Conservation (phyloP, 768 basidiomycete genomes). For the Pleurotus sapidus region DNA sequence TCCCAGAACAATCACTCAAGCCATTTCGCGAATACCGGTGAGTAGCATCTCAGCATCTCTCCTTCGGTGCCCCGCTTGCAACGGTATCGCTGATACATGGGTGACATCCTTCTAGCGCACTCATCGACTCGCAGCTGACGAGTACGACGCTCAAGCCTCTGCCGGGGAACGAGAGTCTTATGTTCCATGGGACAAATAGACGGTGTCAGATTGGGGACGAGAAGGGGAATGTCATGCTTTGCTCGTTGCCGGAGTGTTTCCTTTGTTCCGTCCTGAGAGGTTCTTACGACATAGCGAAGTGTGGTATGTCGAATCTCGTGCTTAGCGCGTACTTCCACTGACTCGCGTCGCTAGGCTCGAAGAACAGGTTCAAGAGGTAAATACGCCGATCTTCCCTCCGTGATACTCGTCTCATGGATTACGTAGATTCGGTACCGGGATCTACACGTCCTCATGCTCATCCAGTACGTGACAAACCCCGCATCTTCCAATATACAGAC, state of each 20-base stretch:
- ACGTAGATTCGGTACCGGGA: constrained; percentile 64
- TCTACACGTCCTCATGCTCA: constrained; percentile 41
- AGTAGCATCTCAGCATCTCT: background rate
- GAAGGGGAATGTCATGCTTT: constrained; percentile 40
- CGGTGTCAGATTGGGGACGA: constrained; percentile 58
- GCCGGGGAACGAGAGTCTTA: constrained; percentile 50
- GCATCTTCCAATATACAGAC: background rate
- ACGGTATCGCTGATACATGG: background rate
- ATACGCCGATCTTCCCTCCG: background rate
- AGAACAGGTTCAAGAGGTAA: constrained; percentile 53
- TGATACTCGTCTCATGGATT: background rate
- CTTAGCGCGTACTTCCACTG: background rate
- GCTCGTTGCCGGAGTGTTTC: constrained; percentile 45
- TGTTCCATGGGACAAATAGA: constrained; percentile 70
- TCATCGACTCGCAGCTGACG: background rate
- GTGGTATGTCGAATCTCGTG: constrained; percentile 36
- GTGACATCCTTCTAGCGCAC: background rate
- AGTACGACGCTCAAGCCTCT: background rate
- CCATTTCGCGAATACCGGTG: constrained; percentile 48
- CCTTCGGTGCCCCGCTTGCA: background rate
- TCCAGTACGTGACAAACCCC: background rate
- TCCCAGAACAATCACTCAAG: constrained; percentile 38
- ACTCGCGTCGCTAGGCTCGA: constrained; percentile 35
- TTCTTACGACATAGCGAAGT: constrained; percentile 59
- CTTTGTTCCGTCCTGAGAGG: constrained; percentile 55